phyloP scores from a whole-genome alignment of 768 basidiomycete species.

The Boletales sp. region DNA sequence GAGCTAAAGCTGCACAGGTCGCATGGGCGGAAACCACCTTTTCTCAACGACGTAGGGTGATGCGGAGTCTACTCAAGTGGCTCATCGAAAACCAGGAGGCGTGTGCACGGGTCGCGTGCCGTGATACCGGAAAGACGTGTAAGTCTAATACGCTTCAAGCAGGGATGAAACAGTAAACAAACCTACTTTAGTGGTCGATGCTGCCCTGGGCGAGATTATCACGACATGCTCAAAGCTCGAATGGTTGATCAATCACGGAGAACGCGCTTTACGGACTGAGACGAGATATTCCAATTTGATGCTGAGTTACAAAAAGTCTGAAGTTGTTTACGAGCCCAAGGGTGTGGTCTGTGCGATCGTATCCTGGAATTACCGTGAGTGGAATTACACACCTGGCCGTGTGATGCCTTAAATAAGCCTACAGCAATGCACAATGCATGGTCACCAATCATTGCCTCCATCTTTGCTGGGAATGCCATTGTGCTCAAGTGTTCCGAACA shows the following conservation, averaged over 20 bases:
- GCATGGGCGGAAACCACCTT: conserved; percentile 77
- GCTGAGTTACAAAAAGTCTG: conserved; percentile 71
- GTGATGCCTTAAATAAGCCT: conserved; percentile 1
- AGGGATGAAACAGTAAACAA: neutral
- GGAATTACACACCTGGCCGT: neutral
- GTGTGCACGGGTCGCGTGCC: conserved; percentile 82
- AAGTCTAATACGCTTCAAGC: conserved; percentile 28
- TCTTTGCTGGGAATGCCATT: conserved; percentile 88
- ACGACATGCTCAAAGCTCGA: conserved; percentile 95
- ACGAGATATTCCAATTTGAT: conserved; percentile 63
- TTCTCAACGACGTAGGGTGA: conserved; percentile 72
- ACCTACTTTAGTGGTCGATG: conserved; percentile 71
- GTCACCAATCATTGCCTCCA: conserved; percentile 87
- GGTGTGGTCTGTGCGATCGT: conserved; percentile 92
- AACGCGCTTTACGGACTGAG: conserved; percentile 70
- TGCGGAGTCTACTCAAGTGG: conserved; percentile 89
- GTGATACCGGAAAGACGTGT: conserved; percentile 96
- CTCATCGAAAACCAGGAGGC: conserved; percentile 85
- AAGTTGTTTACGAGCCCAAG: conserved; percentile 84
- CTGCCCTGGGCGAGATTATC: conserved; percentile 90
- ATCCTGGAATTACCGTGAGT: conserved; percentile 90
- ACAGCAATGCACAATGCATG: conserved; percentile 89
- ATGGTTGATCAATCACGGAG: conserved; percentile 86
- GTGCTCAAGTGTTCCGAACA: conserved; percentile 91
- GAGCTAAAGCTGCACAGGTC: conserved; percentile 63